Conservation (phyloP, 495 filamentous ascomycete species). For the Penicillium arizonense region DNA sequence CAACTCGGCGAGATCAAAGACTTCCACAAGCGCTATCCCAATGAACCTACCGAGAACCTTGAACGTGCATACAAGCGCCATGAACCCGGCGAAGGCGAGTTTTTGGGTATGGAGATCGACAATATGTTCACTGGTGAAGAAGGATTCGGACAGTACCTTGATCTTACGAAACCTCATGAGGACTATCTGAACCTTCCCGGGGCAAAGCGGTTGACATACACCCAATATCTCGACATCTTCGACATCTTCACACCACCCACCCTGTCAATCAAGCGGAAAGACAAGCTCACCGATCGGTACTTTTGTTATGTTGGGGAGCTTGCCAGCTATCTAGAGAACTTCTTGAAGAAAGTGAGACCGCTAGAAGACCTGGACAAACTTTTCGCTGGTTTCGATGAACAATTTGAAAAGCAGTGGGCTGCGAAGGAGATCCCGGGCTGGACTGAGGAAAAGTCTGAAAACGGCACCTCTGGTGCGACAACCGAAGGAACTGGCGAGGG, state of each 20-base stretch:
- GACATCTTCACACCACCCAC: constrained; percentile 77
- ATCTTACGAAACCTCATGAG: constrained; percentile 80
- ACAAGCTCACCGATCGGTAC: constrained; percentile 89
- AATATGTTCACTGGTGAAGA: constrained; percentile 96
- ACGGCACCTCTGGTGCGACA: constrained; percentile 43
- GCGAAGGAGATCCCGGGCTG: constrained; percentile 77
- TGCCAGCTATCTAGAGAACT: constrained; percentile 78
- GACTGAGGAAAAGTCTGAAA: constrained; percentile 56
- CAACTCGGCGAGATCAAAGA: constrained; percentile 77
- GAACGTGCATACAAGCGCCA: constrained; percentile 85
- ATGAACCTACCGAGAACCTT: constrained; percentile 92
- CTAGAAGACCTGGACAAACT: constrained; percentile 80
- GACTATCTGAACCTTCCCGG: constrained; percentile 85
- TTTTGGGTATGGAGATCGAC: constrained; percentile 65
- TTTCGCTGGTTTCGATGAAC: constrained; percentile 67
- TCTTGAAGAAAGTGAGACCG: constrained; percentile 76
- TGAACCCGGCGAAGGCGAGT: constrained; percentile 64
- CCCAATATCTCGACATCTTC: constrained; percentile 88
- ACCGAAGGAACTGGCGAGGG: constrained; percentile 65
- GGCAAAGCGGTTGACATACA: constrained; percentile 77
- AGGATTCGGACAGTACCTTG: constrained; percentile 84
- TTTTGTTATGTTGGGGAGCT: constrained; percentile 84
- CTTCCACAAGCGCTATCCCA: constrained; percentile 87
- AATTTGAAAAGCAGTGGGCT: constrained; percentile 83
- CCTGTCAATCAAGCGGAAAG: constrained; percentile 65